Conservation (phyloP, 257 asterid genomes). For the Mentha longifolia region DNA sequence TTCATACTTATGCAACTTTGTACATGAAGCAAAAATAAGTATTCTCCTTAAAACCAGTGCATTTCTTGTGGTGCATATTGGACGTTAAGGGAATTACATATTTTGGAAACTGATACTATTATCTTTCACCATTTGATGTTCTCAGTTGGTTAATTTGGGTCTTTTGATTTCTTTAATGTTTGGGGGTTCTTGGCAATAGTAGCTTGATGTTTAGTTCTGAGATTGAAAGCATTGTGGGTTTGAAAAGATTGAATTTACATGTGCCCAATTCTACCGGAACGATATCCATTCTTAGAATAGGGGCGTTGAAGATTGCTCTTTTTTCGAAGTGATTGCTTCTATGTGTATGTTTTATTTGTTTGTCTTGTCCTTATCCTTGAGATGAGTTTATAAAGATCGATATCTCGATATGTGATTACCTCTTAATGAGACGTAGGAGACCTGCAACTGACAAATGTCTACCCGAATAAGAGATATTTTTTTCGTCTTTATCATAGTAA, state of each 20-base stretch:
- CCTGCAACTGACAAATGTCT: not conserved
- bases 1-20: constrained; percentile 38
- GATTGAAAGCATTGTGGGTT: not conserved
- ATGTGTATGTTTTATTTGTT: not conserved
- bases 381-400: not conserved
- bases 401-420: not conserved
- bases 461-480: not conserved
- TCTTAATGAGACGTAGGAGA: not conserved
- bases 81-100: constrained; percentile 49
- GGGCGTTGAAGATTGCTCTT: not conserved
- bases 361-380: not conserved
- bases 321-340: not conserved
- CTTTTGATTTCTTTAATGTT: not conserved
- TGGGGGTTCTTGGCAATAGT: not conserved
- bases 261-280: not conserved
- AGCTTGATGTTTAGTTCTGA: not conserved
- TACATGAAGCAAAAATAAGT: constrained; percentile 35
- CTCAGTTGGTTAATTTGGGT: not conserved
- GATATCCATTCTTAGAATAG: not conserved
- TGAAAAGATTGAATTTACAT: not conserved
- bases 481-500: not conserved
- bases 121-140: not conserved
- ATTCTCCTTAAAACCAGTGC: constrained; percentile 47
- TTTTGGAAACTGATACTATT: not conserved
- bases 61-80: constrained; percentile 35